phyloP scores from a whole-genome alignment of 345 rosid species.

The Moricandia arvensis region DNA sequence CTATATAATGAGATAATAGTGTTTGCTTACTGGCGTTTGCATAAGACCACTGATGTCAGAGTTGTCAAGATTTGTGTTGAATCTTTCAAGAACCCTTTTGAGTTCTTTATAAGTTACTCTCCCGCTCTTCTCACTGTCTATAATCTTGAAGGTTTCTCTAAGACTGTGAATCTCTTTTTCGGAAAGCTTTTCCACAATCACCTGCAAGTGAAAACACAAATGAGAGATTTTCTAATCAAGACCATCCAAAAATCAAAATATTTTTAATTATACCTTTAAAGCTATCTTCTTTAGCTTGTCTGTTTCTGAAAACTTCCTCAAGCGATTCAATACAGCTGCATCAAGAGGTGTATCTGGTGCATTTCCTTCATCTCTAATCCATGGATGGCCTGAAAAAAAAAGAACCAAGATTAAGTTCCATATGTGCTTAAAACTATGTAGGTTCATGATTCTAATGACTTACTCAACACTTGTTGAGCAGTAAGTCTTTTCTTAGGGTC shows the following conservation, averaged over 20 bases:
- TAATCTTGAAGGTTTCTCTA: conserved; percentile 64
- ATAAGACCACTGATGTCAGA: conserved; percentile 65
- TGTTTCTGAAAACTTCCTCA: conserved; percentile 87
- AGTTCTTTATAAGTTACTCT: conserved; percentile 76
- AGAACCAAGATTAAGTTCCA: background rate
- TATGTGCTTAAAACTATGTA: background rate
- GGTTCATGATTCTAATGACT: conserved; percentile 32
- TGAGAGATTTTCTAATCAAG: conserved; percentile 19
- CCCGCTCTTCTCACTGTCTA: conserved; percentile 74
- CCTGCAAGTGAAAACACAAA: conserved; percentile 36
- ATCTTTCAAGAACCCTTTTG: conserved; percentile 61
- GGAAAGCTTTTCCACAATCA: conserved; percentile 70
- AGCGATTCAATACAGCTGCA: conserved; percentile 60
- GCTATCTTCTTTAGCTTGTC: conserved; percentile 85
- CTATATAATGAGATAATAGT: conserved; percentile 11
- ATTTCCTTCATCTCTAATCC: conserved; percentile 71
- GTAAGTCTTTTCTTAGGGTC: conserved; percentile 62
- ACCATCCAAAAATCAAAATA: background rate
- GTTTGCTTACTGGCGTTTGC: conserved; percentile 56
- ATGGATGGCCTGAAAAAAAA: conserved; percentile 67
- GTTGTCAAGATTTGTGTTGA: conserved; percentile 61
- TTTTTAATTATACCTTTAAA: conserved; percentile 41
- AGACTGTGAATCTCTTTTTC: conserved; percentile 79
- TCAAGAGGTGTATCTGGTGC: conserved; percentile 90
- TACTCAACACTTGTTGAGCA: conserved; percentile 78